These are phyloP conservation scores for Bryoerythrophyllum caledonicum DNA, from an alignment of 225 moss, liverwort and hornwort genomes.

Conservation along the genomic window DNA sequence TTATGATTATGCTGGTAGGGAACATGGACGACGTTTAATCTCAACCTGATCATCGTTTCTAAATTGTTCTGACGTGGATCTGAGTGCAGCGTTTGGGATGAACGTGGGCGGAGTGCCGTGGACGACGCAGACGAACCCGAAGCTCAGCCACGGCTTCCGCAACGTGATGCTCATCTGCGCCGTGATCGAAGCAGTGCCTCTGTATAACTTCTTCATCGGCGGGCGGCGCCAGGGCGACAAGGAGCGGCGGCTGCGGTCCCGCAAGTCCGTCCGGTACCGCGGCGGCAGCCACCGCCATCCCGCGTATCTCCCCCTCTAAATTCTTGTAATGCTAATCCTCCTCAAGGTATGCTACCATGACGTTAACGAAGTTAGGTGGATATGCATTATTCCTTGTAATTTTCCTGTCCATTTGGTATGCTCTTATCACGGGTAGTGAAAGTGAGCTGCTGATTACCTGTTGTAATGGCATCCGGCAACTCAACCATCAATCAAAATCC, in stretches of 20 bases:
- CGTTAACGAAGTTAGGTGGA: neutral
- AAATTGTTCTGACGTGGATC: neutral
- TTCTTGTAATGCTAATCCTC: neutral
- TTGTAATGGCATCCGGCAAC: too few species aligned
- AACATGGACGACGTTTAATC: neutral
- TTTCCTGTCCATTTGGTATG: neutral
- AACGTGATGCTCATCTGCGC: slow-evolving; percentile 80
- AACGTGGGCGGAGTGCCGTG: slow-evolving; percentile 97
- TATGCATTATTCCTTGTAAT: neutral
- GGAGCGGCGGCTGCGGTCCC: slow-evolving; percentile 45
- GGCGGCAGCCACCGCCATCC: slow-evolving; percentile 32
- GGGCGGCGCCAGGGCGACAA: slow-evolving; percentile 37
- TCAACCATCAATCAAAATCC: too few species aligned
- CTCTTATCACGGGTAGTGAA: neutral
- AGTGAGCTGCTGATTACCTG: too few species aligned
- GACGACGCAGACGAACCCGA: slow-evolving; percentile 64
- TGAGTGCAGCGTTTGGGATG: slow-evolving; percentile 80
- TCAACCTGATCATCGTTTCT: neutral
- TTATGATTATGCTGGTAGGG: too few species aligned
- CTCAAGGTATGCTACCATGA: neutral
- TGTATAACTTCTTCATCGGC: slow-evolving; percentile 52
- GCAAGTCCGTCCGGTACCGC: slow-evolving; percentile 61
- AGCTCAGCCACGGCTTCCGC: slow-evolving; percentile 69
- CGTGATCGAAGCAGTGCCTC: slow-evolving; percentile 62
- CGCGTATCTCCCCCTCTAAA: slow-evolving; percentile 39